Evolutionary conservation across 1,139 yeast species (phyloP), one percentile per base, ranked within the genome.

Genomic region (Blastobotrys malaysiensis): DNA sequence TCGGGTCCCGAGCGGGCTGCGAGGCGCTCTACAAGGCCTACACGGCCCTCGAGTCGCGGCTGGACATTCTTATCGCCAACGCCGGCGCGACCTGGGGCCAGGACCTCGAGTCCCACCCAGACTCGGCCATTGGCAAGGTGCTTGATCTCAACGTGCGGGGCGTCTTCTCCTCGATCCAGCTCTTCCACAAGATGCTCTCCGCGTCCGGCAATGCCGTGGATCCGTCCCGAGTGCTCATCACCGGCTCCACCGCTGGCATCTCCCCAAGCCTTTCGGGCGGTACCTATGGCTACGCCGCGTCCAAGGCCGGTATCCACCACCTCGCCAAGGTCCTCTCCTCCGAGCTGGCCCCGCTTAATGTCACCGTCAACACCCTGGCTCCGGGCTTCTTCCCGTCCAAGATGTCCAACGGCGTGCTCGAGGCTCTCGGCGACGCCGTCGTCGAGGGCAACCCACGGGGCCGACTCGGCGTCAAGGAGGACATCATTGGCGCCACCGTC

Each of bases 41-140:
- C 26, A 58, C 69, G 43, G 69, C 71, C 55, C 71, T 69, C 46
- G 77, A 63, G 48, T 54, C 61, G 14, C 74, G 76, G 63, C 76
- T 84, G 36, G 83, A 86, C 65, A 83, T 86, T 57, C 74, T 86
- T 59, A 75, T 84, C 62, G 89, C 91, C 56, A 86, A 86, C 63
- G 93, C 93, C 13, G 95, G 95, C 50, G 90, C 91, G 9, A 73
- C 86, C 14, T 86, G 93, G 93, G 93, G 91, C 31, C 86, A 83
- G 4, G 80, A 79, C 27, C 71, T 86, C 55, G 84, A 76, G 47
- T 73, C 73, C 4, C 91, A 86, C 65, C 83, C 88, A 1, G 82
- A 82, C 46, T 58, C 71, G 3, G 90, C 88, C 0, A 71, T 86
- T 61, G 80, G 77, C 59, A 86, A 85, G 69, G 85, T 86, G 7